Conservation (phyloP, 805 yeast genomes). For the Ogataea ganodermae region DNA sequence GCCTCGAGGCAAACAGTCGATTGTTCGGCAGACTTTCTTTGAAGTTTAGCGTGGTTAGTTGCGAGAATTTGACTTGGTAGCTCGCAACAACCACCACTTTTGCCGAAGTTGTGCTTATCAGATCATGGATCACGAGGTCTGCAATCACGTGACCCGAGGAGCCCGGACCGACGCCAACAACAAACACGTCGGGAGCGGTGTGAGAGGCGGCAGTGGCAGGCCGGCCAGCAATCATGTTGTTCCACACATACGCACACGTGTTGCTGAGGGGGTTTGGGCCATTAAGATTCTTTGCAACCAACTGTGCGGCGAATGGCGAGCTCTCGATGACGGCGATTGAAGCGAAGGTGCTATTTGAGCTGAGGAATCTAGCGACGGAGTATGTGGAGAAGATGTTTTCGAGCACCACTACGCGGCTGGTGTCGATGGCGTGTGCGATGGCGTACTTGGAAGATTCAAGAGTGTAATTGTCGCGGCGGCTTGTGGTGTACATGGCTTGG, state of each 20-base stretch:
- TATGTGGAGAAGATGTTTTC: constrained; percentile 14
- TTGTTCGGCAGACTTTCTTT: not conserved
- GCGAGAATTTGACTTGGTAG: constrained; percentile 3
- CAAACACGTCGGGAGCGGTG: not conserved
- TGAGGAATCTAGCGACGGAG: constrained; percentile 10
- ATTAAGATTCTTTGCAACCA: constrained; percentile 9
- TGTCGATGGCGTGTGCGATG: constrained; percentile 18
- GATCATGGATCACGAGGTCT: constrained; percentile 5
- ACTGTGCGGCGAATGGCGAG: constrained; percentile 12
- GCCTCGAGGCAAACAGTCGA: constrained; percentile 9
- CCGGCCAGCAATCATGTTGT: not conserved
- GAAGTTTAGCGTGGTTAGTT: constrained; percentile 6
- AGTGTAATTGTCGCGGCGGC: constrained; percentile 5
- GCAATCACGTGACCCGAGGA: constrained; percentile 2
- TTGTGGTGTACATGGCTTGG: constrained; percentile 2
- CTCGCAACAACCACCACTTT: constrained; percentile 16
- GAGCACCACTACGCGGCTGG: constrained; percentile 6
- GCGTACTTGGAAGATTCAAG: constrained; percentile 8
- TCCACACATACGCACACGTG: not conserved
- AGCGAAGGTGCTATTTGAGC: constrained; percentile 5
- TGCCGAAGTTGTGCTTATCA: not conserved
- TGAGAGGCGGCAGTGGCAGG: not conserved
- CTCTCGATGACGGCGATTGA: constrained; percentile 13
- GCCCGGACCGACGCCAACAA: constrained; percentile 1
- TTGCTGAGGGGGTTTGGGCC: not conserved